These are phyloP conservation scores for Fusarium sp. DNA, from an alignment of 2,329 filamentous ascomycete genomes.

Conservation along the genomic window DNA sequence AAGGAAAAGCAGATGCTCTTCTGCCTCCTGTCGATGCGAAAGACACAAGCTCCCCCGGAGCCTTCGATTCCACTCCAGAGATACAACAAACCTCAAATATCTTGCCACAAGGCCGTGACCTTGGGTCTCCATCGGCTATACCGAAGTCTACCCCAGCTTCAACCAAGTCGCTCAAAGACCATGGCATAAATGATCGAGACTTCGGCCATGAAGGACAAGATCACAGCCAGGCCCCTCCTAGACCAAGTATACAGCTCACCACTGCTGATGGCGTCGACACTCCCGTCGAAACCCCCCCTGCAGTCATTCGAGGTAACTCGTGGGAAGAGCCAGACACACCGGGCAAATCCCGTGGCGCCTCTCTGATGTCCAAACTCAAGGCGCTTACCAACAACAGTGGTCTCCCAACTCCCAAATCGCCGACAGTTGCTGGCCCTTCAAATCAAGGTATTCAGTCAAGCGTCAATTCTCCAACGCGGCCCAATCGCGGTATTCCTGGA, in stretches of 20 bases:
- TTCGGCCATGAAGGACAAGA: conserved; percentile 34
- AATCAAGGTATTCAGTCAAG: conserved; percentile 56
- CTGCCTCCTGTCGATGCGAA: conserved; percentile 38
- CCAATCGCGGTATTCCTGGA: conserved; percentile 62
- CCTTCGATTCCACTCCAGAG: conserved; percentile 21
- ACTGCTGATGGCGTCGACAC: conserved; percentile 64
- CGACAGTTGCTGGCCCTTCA: conserved; percentile 41
- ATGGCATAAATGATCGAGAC: conserved; percentile 39
- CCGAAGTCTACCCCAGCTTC: conserved; percentile 40
- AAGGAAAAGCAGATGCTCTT: conserved; percentile 36
- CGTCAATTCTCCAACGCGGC: conserved; percentile 61
- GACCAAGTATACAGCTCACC: conserved; percentile 80
- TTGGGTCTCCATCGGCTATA: conserved; percentile 27
- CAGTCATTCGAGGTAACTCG: conserved; percentile 72
- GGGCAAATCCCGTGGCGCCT: conserved; percentile 69
- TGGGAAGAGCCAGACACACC: conserved; percentile 72
- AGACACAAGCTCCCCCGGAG: conserved; percentile 7
- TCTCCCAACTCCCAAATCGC: conserved; percentile 60
- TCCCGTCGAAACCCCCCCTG: conserved; percentile 59
- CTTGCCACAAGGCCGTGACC: conserved; percentile 11
- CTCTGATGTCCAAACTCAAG: conserved; percentile 82
- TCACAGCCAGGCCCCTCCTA: conserved; percentile 33
- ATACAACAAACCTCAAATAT: conserved; percentile 21
- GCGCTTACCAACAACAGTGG: conserved; percentile 71
- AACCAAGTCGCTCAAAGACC: conserved; percentile 39